phyloP scores from a whole-genome alignment of 2,329 filamentous ascomycete species.

The Penicillium sclerotiorum region DNA sequence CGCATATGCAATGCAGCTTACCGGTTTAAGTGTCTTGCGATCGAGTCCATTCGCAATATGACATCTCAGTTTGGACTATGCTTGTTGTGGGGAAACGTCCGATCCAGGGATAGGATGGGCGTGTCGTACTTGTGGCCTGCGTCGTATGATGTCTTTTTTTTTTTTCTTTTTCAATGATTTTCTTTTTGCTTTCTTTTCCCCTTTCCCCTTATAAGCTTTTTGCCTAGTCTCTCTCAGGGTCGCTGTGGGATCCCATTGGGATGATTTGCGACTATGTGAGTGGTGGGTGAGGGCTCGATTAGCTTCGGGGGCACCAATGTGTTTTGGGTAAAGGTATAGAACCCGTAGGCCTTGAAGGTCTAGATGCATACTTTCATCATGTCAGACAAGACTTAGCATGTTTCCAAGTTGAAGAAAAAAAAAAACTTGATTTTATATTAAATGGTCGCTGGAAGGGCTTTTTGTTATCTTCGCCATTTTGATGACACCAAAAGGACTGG shows the following conservation, averaged over 20 bases:
- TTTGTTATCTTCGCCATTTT: neutral
- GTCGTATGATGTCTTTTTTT: constrained; percentile 9
- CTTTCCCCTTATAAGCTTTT: too few species aligned
- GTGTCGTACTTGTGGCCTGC: constrained; percentile 2
- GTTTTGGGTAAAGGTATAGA: too few species aligned
- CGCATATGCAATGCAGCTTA: constrained; percentile 27
- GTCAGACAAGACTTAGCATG: neutral
- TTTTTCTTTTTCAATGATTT: neutral
- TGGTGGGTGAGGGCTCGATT: neutral
- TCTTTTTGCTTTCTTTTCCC: neutral
- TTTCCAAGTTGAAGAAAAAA: neutral
- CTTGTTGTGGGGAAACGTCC: constrained; percentile 9
- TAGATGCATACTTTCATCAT: constrained; percentile 3
- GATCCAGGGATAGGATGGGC: neutral
- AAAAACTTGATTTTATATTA: too few species aligned
- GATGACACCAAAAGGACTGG: neutral
- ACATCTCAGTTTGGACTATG: constrained; percentile 7
- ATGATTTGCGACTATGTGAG: neutral
- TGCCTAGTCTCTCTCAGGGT: too few species aligned
- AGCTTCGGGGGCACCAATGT: too few species aligned
- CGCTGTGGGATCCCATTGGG: neutral
- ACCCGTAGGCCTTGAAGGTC: too few species aligned
- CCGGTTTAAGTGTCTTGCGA: constrained; percentile 23
- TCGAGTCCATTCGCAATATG: constrained; percentile 18
- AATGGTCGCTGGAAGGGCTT: too few species aligned